phyloP scores from a whole-genome alignment of 805 yeast species.

The Hanseniaspora clermontiae region DNA sequence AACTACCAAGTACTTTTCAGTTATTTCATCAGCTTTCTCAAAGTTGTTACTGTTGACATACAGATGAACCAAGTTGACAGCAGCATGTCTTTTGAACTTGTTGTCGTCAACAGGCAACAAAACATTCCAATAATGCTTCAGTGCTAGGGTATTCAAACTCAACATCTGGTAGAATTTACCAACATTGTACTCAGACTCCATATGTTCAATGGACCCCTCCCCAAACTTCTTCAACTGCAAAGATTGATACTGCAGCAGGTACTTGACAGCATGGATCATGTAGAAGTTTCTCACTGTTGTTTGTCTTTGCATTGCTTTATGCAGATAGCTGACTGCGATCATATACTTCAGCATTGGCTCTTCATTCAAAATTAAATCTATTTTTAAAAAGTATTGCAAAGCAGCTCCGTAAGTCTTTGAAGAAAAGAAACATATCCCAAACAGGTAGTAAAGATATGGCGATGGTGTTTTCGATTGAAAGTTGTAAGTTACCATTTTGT shows the following conservation, averaged over 20 bases:
- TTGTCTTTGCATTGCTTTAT: conserved; percentile 82
- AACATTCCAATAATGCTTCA: conserved; percentile 59
- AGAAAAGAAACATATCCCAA: conserved; percentile 67
- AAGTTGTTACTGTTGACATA: conserved; percentile 67
- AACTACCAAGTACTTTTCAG: conserved; percentile 51
- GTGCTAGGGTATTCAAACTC: conserved; percentile 64
- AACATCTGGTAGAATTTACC: conserved; percentile 78
- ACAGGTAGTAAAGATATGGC: conserved; percentile 64
- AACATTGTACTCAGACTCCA: conserved; percentile 71
- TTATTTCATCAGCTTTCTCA: conserved; percentile 46
- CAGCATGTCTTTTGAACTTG: conserved; percentile 64
- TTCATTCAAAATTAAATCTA: conserved; percentile 50
- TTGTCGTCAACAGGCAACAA: conserved; percentile 39
- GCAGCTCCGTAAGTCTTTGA: conserved; percentile 77
- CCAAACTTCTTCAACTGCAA: conserved; percentile 31
- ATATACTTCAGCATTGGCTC: conserved; percentile 72
- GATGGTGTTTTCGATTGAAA: conserved; percentile 32
- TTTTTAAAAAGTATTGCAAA: conserved; percentile 60
- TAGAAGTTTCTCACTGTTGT: conserved; percentile 79
- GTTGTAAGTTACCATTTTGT: conserved; percentile 30
- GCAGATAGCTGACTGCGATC: conserved; percentile 69
- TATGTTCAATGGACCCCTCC: conserved; percentile 36
- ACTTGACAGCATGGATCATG: conserved; percentile 74
- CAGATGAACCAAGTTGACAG: conserved; percentile 67
- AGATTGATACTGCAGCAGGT: conserved; percentile 56